Conservation (phyloP, 1,284 basidiomycete genomes). For the Rhodotorula mucilaginosa region DNA sequence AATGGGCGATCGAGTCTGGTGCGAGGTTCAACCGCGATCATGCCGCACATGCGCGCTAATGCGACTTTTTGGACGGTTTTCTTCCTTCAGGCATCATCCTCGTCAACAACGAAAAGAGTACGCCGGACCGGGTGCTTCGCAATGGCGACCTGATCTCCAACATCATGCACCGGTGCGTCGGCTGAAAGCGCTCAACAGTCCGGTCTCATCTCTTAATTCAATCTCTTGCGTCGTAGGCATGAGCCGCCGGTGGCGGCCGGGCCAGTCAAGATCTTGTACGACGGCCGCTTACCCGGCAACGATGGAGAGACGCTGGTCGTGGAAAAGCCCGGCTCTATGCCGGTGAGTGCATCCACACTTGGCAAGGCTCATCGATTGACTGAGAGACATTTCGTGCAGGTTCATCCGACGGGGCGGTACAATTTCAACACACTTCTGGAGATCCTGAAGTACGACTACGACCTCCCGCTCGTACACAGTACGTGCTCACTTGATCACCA, state of each 20-base stretch:
- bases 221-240: conserved; percentile 59
- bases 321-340: conserved; percentile 87
- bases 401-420: conserved; percentile 81
- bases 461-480: conserved; percentile 80
- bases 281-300: conserved; percentile 37
- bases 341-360: conserved; percentile 19
- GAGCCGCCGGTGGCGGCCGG: conserved; percentile 91
- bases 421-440: conserved; percentile 43
- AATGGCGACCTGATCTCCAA: conserved; percentile 65
- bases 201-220: too few relatives aligned
- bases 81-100: conserved; percentile 79
- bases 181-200: not conserved
- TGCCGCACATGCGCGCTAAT: too few relatives aligned
- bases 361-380: conserved; percentile 46
- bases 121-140: conserved; percentile 71
- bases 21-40: not conserved
- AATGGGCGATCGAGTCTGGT: conserved; percentile 40
- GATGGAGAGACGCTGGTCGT: conserved; percentile 64
- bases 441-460: conserved; percentile 61
- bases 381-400: not conserved
- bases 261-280: conserved; percentile 72
- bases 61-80: not conserved
- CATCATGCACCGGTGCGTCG: conserved; percentile 38
- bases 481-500: conserved; percentile 48
- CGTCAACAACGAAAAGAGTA: conserved; percentile 80